These are phyloP conservation scores for Apiotrichum laibachii DNA, from an alignment of 1,284 basidiomycete species.

Conservation along the genomic window DNA sequence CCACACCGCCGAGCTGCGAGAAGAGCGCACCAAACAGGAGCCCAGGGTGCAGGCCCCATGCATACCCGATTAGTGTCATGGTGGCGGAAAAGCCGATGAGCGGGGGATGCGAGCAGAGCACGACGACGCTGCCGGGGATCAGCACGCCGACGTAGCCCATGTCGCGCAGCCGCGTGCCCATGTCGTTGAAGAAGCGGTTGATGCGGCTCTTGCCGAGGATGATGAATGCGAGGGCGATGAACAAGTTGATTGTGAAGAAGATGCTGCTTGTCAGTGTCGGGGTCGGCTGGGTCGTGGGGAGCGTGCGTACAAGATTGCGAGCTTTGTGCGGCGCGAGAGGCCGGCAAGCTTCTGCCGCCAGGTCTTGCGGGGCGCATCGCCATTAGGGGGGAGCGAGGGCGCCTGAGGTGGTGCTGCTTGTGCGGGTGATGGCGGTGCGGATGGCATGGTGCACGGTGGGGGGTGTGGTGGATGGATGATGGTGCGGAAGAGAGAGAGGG, in stretches of 20 bases:
- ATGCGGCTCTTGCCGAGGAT: conserved; percentile 44
- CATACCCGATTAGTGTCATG: conserved; percentile 49
- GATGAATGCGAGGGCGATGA: conserved; percentile 28
- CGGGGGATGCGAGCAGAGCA: conserved; percentile 49
- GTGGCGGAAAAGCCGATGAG: conserved; percentile 47
- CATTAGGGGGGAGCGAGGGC: too few relatives aligned
- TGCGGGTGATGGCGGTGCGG: too few relatives aligned
- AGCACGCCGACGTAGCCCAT: conserved; percentile 41
- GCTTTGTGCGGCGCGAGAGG: not conserved
- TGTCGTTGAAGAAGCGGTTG: conserved; percentile 41
- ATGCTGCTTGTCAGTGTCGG: not conserved
- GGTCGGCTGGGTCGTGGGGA: too few relatives aligned
- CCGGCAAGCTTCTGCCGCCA: not conserved
- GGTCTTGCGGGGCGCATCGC: not conserved
- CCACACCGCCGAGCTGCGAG: conserved; percentile 37
- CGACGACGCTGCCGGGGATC: conserved; percentile 35
- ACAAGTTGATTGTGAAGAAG: conserved; percentile 14
- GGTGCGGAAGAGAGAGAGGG: too few relatives aligned
- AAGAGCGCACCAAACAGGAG: conserved; percentile 36
- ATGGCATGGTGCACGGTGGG: too few relatives aligned
- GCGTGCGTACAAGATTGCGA: not conserved
- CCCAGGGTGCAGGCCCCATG: conserved; percentile 48
- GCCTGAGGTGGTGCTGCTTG: too few relatives aligned
- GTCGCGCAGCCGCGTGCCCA: conserved; percentile 32
- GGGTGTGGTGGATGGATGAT: too few relatives aligned